Percentiles rank a stretch among this genome's conserved stretches.
Conservation (phyloP, 805 yeast species). For the Metschnikowia amazonensis region DNA sequence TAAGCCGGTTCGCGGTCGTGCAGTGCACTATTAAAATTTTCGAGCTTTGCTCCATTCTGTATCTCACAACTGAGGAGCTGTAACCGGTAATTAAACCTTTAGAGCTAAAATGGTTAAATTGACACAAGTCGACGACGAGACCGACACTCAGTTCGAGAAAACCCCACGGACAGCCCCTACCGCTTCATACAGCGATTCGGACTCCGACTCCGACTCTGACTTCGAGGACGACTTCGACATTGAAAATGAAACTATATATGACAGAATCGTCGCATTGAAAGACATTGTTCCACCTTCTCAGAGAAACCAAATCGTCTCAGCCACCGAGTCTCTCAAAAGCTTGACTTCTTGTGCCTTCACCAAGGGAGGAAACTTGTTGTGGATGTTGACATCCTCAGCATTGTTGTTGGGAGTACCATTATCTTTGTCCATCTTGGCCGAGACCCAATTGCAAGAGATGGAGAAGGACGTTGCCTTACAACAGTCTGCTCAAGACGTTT, state of each 20-base stretch:
- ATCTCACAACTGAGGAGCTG: constrained; percentile 1
- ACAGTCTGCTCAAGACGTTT: constrained; percentile 69
- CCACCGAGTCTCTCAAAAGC: constrained; percentile 26
- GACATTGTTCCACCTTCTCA: constrained; percentile 89
- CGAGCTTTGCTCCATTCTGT: constrained; percentile 12
- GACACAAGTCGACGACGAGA: constrained; percentile 65
- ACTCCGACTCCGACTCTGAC: constrained; percentile 48
- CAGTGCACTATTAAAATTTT: constrained; percentile 19
- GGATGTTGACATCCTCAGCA: constrained; percentile 82
- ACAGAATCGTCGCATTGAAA: constrained; percentile 86
- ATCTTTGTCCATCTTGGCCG: constrained; percentile 82
- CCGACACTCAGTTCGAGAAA: constrained; percentile 36
- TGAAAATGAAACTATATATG: constrained; percentile 77
- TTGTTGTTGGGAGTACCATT: constrained; percentile 90
- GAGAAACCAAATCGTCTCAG: constrained; percentile 47
- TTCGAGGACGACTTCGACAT: constrained; percentile 68
- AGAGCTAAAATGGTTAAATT: constrained; percentile 61
- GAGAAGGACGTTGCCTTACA: constrained; percentile 86
- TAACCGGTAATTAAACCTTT: background rate
- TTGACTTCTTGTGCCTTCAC: constrained; percentile 43
- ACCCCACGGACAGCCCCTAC: constrained; percentile 26
- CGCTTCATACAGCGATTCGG: constrained; percentile 35
- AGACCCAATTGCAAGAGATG: constrained; percentile 90
- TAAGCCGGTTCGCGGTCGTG: constrained; percentile 16
- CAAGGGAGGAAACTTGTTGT: constrained; percentile 71